phyloP scores from a whole-genome alignment of 202 grass and related monocot species.

The Digitaria exilis region DNA sequence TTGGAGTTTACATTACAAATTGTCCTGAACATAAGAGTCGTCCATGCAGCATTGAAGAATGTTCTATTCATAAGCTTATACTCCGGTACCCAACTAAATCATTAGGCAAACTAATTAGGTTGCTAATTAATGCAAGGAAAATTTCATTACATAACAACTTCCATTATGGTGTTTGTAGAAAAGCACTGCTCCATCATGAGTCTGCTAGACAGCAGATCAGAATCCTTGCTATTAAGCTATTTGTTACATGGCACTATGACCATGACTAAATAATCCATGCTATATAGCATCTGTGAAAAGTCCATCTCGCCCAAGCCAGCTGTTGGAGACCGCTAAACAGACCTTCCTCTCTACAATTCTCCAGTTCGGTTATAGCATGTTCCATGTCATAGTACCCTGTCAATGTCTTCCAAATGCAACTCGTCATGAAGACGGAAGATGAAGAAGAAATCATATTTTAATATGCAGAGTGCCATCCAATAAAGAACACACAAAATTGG shows the following conservation, averaged over 20 bases:
- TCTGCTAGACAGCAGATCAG: background rate
- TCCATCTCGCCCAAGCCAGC: background rate
- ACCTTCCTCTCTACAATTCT: background rate
- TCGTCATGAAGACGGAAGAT: background rate
- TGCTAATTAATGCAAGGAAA: background rate
- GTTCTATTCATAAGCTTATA: slow-evolving; percentile 12
- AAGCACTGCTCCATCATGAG: background rate
- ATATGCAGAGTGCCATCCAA: background rate
- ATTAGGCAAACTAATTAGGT: background rate
- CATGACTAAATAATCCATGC: background rate
- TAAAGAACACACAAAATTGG: background rate
- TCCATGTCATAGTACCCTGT: background rate
- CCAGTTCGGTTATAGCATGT: background rate
- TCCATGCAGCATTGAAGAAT: slow-evolving; percentile 9
- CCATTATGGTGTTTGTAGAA: background rate
- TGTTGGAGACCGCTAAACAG: background rate
- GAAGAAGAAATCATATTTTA: background rate
- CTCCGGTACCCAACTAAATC: slow-evolving; percentile 1
- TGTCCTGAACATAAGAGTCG: background rate
- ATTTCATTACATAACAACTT: background rate
- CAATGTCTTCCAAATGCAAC: background rate
- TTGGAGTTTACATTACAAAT: background rate
- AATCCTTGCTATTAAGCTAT: background rate
- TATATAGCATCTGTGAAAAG: background rate
- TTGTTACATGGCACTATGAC: background rate